Conservation (phyloP, 306 rosid species). For the Fagus sylvatica region DNA sequence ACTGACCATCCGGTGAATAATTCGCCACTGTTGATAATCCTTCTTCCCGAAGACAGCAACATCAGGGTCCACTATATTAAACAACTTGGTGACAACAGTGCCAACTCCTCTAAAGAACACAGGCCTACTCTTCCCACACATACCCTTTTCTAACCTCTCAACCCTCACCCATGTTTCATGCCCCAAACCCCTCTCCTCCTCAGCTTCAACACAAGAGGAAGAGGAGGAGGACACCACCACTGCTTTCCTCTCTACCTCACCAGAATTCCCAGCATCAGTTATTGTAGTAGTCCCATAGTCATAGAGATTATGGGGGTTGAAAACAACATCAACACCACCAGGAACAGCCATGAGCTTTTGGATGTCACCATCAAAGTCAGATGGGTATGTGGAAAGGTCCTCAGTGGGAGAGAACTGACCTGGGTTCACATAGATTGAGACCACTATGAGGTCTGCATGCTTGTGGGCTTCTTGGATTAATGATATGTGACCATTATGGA, state of each 20-base stretch:
- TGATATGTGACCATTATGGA: constrained; percentile 79
- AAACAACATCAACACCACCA: constrained; percentile 74
- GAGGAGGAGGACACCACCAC: background rate
- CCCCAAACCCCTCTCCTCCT: constrained; percentile 46
- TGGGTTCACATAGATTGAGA: constrained; percentile 88
- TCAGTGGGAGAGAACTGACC: constrained; percentile 85
- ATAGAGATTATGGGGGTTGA: constrained; percentile 65
- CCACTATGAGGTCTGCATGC: constrained; percentile 48
- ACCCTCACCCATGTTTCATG: constrained; percentile 89
- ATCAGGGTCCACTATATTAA: constrained; percentile 88
- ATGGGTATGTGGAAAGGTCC: constrained; percentile 86
- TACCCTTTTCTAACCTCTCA: constrained; percentile 69
- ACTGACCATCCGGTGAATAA: constrained; percentile 73
- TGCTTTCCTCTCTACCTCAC: constrained; percentile 3
- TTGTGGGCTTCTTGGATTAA: constrained; percentile 57
- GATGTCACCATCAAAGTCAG: constrained; percentile 72
- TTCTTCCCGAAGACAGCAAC: constrained; percentile 88
- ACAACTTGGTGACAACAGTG: constrained; percentile 77
- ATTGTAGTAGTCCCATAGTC: constrained; percentile 37
- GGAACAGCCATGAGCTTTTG: constrained; percentile 55
- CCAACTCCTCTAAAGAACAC: constrained; percentile 89
- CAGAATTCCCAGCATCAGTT: background rate
- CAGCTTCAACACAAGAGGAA: constrained; percentile 50
- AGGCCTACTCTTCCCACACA: constrained; percentile 88
- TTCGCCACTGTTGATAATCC: constrained; percentile 88